Evolutionary conservation across 371 early-diverging fungal genomes (phyloP).

Genomic region (Rhizopus stolonifer): DNA sequence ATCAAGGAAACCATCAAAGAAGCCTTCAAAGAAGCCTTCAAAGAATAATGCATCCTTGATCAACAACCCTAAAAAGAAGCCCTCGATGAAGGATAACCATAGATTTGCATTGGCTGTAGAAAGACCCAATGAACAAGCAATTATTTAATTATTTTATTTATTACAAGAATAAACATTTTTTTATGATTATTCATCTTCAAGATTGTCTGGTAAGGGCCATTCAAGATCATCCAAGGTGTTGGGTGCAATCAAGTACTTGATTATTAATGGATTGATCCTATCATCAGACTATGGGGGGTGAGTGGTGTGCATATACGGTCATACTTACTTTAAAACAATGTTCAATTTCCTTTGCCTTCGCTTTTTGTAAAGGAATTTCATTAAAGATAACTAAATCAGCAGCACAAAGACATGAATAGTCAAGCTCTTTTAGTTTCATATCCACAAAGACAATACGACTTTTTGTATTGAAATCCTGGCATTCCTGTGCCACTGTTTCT

Average conservation of each 20-base stretch:
- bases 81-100: not conserved
- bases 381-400: constrained; percentile 16
- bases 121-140: not conserved
- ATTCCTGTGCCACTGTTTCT: not conserved
- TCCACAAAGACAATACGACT: constrained; percentile 7
- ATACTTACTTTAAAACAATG: constrained; percentile 13
- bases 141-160: not conserved
- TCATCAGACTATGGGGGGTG: not conserved
- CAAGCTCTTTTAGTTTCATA: constrained; percentile 6
- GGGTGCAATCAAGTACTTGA: constrained; percentile 15
- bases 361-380: constrained; percentile 5
- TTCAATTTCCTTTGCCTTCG: constrained; percentile 2
- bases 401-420: not conserved
- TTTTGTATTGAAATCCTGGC: not conserved
- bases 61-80: not conserved
- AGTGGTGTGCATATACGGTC: not conserved
- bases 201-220: not conserved
- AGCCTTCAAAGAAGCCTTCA: not conserved
- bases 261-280: constrained; percentile 5
- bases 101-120: constrained; percentile 1
- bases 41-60: not conserved
- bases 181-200: not conserved
- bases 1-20: too few species aligned
- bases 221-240: constrained; percentile 11
- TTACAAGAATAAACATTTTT: not conserved